Percentiles rank a stretch among this genome's conserved stretches.
Evolutionary conservation across 2,329 filamentous ascomycete genomes (phyloP).

Genomic region (Cephalotrichum gorgonifer): DNA sequence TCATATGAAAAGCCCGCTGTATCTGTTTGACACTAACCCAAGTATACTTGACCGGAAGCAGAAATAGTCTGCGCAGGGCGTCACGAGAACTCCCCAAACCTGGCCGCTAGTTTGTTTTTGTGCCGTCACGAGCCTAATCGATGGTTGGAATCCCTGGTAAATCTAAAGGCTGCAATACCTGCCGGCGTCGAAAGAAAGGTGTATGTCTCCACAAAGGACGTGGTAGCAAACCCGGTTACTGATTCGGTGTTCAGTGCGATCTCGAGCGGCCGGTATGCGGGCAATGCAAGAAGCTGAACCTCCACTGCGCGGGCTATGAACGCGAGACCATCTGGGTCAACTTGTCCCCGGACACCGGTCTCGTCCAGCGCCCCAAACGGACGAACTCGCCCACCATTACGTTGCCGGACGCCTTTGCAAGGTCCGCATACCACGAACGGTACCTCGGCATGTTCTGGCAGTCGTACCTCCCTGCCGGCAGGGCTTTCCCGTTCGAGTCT

Average conservation of each 20-base stretch:
- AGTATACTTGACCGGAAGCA: neutral
- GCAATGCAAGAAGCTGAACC: conserved; percentile 9
- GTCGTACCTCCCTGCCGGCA: conserved; percentile 8
- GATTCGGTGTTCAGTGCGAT: conserved; percentile 8
- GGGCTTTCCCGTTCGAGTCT: neutral
- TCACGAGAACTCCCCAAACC: neutral
- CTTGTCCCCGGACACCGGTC: neutral
- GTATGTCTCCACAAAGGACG: conserved; percentile 5
- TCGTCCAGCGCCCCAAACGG: neutral
- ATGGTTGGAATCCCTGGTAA: conserved; percentile 12
- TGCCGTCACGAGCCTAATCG: neutral
- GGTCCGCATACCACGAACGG: conserved; percentile 9
- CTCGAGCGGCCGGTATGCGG: conserved; percentile 10
- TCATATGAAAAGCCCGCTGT: neutral
- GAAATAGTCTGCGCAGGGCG: neutral
- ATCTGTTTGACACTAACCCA: neutral
- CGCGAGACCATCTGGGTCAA: conserved; percentile 11
- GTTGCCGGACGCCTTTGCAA: conserved; percentile 3
- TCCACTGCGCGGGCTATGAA: conserved; percentile 10
- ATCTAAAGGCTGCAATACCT: conserved; percentile 12
- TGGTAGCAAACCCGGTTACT: neutral
- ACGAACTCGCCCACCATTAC: neutral
- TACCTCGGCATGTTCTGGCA: conserved; percentile 10
- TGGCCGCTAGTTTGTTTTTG: neutral
- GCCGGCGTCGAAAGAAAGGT: conserved; percentile 11